phyloP scores from a whole-genome alignment of 2,329 filamentous ascomycete genomes.

The Arthrobotrys entomopaga region DNA sequence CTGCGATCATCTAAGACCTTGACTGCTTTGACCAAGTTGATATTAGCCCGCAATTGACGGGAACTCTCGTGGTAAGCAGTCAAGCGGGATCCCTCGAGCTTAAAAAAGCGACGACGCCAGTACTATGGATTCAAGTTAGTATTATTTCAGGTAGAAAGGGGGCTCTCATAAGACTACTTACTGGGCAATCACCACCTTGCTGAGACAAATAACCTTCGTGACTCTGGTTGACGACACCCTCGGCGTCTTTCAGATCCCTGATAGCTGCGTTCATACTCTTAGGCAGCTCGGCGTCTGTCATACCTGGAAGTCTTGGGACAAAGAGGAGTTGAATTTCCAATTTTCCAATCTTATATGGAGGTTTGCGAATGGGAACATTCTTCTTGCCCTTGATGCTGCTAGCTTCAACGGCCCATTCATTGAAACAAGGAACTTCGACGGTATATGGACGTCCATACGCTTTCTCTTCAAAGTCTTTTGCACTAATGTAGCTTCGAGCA shows the following conservation, averaged over 20 bases:
- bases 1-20: slow-evolving; percentile 93
- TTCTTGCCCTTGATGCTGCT: slow-evolving; percentile 97
- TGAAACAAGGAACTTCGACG: slow-evolving; percentile 93
- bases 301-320: slow-evolving; percentile 87
- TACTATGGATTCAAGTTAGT: slow-evolving; percentile 71
- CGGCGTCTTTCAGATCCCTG: slow-evolving; percentile 89
- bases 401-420: slow-evolving; percentile 94
- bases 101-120: slow-evolving; percentile 98
- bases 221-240: slow-evolving; percentile 78
- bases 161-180: slow-evolving; percentile 67
- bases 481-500: slow-evolving; percentile 88
- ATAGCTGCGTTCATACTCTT: slow-evolving; percentile 99
- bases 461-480: slow-evolving; percentile 88
- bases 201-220: slow-evolving; percentile 93
- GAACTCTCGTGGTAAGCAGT: slow-evolving; percentile 97
- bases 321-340: slow-evolving; percentile 93
- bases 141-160: neutral
- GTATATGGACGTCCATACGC: slow-evolving; percentile 89
- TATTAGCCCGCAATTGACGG: slow-evolving; percentile 92
- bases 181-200: slow-evolving; percentile 95
- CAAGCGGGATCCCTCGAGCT: slow-evolving; percentile 86
- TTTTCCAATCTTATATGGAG: slow-evolving; percentile 97
- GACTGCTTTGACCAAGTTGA: slow-evolving; percentile 91
- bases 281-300: slow-evolving; percentile 91
- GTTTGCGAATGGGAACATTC: slow-evolving; percentile 76